These are phyloP conservation scores for Lanmaoa pseudosensibilis DNA, from an alignment of 768 basidiomycete species.

Conservation along the genomic window DNA sequence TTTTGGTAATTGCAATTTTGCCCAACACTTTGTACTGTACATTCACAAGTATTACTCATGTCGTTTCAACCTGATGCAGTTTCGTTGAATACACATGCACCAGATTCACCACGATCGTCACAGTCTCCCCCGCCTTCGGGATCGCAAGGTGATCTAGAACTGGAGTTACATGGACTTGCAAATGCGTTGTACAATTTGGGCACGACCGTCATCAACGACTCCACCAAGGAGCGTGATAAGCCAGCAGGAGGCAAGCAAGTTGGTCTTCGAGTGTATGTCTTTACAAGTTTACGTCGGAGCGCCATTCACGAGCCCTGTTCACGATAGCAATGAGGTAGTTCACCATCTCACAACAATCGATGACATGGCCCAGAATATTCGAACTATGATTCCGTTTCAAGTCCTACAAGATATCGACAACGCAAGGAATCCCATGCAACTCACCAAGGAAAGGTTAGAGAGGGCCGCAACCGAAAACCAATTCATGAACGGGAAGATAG, in stretches of 20 bases:
- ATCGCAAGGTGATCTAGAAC: constrained; percentile 69
- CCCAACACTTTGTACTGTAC: too few species aligned
- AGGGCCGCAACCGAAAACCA: constrained; percentile 87
- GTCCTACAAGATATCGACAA: constrained; percentile 79
- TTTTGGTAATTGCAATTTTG: constrained; percentile 1
- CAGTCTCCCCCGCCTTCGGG: constrained; percentile 73
- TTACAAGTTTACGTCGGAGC: not conserved
- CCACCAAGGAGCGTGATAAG: constrained; percentile 76
- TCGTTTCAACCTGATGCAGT: constrained; percentile 1
- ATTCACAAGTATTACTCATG: constrained; percentile 4
- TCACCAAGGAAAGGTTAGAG: constrained; percentile 79
- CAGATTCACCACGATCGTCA: constrained; percentile 64
- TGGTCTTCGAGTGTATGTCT: constrained; percentile 67
- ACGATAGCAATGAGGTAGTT: constrained; percentile 69
- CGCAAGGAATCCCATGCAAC: constrained; percentile 75
- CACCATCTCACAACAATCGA: constrained; percentile 66
- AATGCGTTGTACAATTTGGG: constrained; percentile 79
- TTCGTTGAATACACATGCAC: constrained; percentile 18
- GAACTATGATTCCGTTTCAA: constrained; percentile 72
- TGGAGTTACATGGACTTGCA: constrained; percentile 73
- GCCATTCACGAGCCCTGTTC: not conserved
- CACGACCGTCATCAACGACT: constrained; percentile 80
- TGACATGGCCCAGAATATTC: constrained; percentile 59
- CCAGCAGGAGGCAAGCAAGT: constrained; percentile 72
- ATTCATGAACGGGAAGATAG: constrained; percentile 88